These are phyloP conservation scores for Rostrohypoxylon terebratum DNA, from an alignment of 495 filamentous ascomycete species.

Conservation along the genomic window DNA sequence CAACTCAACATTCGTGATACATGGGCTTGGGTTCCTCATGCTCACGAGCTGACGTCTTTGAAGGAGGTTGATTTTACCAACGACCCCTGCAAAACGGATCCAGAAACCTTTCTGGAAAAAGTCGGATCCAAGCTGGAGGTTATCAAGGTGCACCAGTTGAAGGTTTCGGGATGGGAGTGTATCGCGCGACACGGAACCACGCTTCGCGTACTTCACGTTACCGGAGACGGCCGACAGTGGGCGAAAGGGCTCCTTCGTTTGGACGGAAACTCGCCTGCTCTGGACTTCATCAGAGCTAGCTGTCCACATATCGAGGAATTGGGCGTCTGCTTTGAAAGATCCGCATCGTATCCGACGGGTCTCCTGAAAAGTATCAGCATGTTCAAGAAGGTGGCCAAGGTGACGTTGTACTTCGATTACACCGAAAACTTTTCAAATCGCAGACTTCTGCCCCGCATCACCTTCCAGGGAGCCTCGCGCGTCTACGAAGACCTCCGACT, in stretches of 20 bases:
- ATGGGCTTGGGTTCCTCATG: too few species aligned
- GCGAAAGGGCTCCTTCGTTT: neutral
- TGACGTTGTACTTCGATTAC: neutral
- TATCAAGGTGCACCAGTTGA: constrained; percentile 3
- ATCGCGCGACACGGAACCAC: neutral
- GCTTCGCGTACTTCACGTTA: constrained; percentile 11
- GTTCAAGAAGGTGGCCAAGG: neutral
- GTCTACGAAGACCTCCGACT: neutral
- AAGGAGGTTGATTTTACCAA: constrained; percentile 3
- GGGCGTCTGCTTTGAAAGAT: neutral
- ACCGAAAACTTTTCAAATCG: neutral
- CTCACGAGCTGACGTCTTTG: neutral
- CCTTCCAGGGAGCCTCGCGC: neutral
- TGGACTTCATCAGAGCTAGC: neutral
- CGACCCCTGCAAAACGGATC: neutral
- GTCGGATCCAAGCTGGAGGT: neutral
- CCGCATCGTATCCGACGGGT: too few species aligned
- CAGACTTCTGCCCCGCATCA: neutral
- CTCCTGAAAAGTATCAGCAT: too few species aligned
- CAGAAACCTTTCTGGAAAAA: neutral
- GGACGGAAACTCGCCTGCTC: neutral
- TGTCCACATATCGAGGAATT: constrained; percentile 22
- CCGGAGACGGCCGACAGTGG: neutral
- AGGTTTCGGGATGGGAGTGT: neutral
- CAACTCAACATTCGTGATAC: neutral